Conservation (phyloP, 1,139 yeast species). For the Debaryomycetaceae sp. region DNA sequence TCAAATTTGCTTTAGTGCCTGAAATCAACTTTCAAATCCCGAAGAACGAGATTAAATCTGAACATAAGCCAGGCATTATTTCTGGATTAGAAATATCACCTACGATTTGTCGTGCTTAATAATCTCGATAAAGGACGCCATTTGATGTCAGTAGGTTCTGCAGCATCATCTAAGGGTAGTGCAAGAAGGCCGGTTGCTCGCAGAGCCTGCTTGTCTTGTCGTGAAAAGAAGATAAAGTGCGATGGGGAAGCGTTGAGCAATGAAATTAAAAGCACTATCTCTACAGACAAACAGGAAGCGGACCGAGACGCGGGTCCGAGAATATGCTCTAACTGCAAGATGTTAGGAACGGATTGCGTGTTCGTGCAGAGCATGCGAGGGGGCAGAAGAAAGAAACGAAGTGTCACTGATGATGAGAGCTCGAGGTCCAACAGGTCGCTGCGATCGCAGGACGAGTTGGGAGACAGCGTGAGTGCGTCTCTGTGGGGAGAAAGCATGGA, state of each 20-base stretch:
- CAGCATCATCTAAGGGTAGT: background rate
- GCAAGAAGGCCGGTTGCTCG: slow-evolving; percentile 43
- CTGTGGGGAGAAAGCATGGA: background rate
- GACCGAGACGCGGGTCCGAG: slow-evolving; percentile 12
- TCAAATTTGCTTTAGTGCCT: background rate
- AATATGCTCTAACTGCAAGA: slow-evolving; percentile 49
- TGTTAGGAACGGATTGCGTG: slow-evolving; percentile 49
- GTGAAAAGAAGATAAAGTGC: slow-evolving; percentile 62
- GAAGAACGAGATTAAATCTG: background rate
- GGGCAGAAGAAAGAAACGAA: slow-evolving; percentile 46
- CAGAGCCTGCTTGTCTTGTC: slow-evolving; percentile 58
- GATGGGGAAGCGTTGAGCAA: slow-evolving; percentile 48
- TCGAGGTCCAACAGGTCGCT: background rate
- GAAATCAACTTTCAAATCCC: background rate
- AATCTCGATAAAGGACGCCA: background rate
- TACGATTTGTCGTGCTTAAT: background rate
- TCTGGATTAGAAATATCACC: too few relatives aligned
- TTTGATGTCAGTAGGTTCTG: slow-evolving; percentile 1
- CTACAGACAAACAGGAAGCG: slow-evolving; percentile 8
- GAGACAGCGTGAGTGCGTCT: background rate
- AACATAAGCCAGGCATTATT: too few relatives aligned
- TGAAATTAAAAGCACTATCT: slow-evolving; percentile 14
- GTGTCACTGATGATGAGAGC: background rate
- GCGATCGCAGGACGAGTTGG: background rate
- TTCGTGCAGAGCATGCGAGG: slow-evolving; percentile 60